Evolutionary conservation across 176 grass and related monocot genomes (phyloP).

Genomic region (Hsuehochloa calcarea): DNA sequence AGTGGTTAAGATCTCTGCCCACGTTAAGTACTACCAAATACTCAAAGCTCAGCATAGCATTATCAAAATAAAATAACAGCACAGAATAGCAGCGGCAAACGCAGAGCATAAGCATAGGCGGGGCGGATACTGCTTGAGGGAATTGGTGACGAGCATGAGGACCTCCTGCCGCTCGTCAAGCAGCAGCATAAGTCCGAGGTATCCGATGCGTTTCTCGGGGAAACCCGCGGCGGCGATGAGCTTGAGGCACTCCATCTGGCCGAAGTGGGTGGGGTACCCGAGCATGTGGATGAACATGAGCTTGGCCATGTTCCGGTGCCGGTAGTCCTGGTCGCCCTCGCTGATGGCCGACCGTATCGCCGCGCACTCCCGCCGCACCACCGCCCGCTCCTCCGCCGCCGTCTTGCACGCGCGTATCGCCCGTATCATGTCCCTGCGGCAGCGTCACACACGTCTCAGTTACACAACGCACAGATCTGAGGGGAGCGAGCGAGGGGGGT

Average conservation of each 20-base stretch:
- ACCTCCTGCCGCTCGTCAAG: conserved; percentile 99
- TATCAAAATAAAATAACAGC: not conserved
- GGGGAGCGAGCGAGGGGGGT: not conserved
- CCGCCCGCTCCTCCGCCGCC: conserved; percentile 94
- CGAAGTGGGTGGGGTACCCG: conserved; percentile 98
- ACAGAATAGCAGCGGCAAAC: not conserved
- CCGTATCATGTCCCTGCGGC: conserved; percentile 93
- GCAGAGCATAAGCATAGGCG: conserved; percentile 8
- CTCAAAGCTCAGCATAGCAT: conserved; percentile 1
- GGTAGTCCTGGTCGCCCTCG: conserved; percentile 86
- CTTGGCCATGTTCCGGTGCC: conserved; percentile 94
- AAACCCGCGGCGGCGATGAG: conserved; percentile 94
- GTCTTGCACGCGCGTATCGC: conserved; percentile 96
- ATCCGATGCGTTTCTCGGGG: conserved; percentile 98
- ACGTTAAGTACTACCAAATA: conserved; percentile 46
- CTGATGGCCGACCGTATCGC: conserved; percentile 97
- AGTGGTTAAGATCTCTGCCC: conserved; percentile 98
- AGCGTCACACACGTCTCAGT: not conserved
- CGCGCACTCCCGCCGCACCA: conserved; percentile 97
- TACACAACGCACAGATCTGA: conserved; percentile 28
- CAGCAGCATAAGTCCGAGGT: conserved; percentile 92
- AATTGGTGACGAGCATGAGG: conserved; percentile 99
- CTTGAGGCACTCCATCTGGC: conserved; percentile 99
- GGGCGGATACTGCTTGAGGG: conserved; percentile 96
- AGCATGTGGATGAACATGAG: conserved; percentile 99